These are phyloP conservation scores for Leccinellum albellum DNA, from an alignment of 768 basidiomycete genomes.

Conservation along the genomic window DNA sequence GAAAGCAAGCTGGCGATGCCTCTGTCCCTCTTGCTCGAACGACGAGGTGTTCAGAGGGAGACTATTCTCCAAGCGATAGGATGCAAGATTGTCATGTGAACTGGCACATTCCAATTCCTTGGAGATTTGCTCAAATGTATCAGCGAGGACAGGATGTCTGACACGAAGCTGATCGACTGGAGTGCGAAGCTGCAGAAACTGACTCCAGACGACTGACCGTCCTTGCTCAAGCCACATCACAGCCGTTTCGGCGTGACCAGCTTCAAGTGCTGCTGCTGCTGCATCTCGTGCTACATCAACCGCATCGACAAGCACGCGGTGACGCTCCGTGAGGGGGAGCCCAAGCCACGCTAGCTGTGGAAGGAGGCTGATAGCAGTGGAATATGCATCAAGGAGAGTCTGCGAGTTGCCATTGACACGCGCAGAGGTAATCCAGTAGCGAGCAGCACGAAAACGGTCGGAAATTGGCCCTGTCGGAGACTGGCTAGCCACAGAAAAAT, in stretches of 20 bases:
- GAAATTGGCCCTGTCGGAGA: not conserved
- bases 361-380: not conserved
- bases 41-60: not conserved
- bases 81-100: not conserved
- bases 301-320: not conserved
- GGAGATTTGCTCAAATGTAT: not conserved
- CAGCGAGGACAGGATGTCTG: not conserved
- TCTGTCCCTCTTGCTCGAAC: not conserved
- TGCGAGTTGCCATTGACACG: not conserved
- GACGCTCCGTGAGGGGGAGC: not conserved
- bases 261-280: not conserved
- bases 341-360: not conserved
- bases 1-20: not conserved
- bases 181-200: not conserved
- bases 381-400: not conserved
- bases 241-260: not conserved
- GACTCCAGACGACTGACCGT: not conserved
- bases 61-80: not conserved
- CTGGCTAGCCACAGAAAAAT: not conserved
- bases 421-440: not conserved
- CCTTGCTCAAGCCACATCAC: not conserved
- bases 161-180: not conserved
- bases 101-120: not conserved
- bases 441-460: not conserved
- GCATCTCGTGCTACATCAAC: not conserved